Evolutionary conservation across 805 yeast genomes (phyloP).

Genomic region (Candida ulmi): DNA sequence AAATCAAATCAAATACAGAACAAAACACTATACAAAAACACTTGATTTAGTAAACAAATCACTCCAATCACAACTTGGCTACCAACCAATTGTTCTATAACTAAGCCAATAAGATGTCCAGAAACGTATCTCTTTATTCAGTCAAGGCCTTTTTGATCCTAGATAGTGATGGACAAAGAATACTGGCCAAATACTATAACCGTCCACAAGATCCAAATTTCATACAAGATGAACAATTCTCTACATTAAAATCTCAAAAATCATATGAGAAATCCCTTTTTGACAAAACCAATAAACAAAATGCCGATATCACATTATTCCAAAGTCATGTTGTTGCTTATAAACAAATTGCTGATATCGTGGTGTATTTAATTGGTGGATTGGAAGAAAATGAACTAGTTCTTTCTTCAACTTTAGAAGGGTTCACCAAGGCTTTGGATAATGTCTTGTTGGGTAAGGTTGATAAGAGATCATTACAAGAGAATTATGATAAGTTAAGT

Average conservation of each 20-base stretch:
- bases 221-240: slow-evolving; percentile 24
- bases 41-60: too few species aligned
- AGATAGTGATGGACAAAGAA: slow-evolving; percentile 74
- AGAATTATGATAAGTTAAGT: slow-evolving; percentile 78
- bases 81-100: too few species aligned
- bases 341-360: slow-evolving; percentile 74
- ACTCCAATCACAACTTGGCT: too few species aligned
- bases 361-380: slow-evolving; percentile 66
- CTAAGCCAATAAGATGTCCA: slow-evolving; percentile 32
- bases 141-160: slow-evolving; percentile 75
- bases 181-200: slow-evolving; percentile 79
- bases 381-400: slow-evolving; percentile 82
- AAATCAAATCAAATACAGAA: not conserved
- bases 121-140: slow-evolving; percentile 66
- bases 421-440: slow-evolving; percentile 76
- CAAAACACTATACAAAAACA: too few species aligned
- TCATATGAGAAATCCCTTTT: slow-evolving; percentile 72
- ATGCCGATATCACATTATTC: slow-evolving; percentile 73
- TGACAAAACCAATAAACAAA: slow-evolving; percentile 71
- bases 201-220: slow-evolving; percentile 42
- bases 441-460: slow-evolving; percentile 60
- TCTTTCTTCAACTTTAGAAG: slow-evolving; percentile 68
- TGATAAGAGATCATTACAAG: slow-evolving; percentile 74
- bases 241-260: slow-evolving; percentile 54
- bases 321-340: slow-evolving; percentile 81